Percentiles rank a stretch among this genome's conserved stretches.
phyloP scores from a whole-genome alignment of 2,329 filamentous ascomycete species.

The Monosporascus sp. region DNA sequence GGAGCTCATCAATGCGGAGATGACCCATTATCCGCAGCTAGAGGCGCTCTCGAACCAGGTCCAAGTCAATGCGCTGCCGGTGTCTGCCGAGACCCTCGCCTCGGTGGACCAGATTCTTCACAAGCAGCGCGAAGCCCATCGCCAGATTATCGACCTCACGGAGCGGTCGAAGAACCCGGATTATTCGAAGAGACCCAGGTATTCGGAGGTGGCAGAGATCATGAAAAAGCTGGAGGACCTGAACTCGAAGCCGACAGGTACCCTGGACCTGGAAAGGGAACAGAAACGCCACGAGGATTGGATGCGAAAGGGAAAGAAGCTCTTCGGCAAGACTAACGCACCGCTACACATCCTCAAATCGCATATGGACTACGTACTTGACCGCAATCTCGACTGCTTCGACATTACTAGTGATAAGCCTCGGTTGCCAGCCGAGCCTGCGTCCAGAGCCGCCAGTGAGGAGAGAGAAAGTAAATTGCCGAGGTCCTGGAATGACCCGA shows the following conservation, averaged over 20 bases:
- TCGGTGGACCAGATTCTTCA: conserved; percentile 87
- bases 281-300: conserved; percentile 95
- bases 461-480: conserved; percentile 42
- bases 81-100: conserved; percentile 73
- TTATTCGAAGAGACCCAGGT: conserved; percentile 75
- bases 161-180: conserved; percentile 72
- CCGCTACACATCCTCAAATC: conserved; percentile 91
- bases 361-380: conserved; percentile 89
- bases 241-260: conserved; percentile 87
- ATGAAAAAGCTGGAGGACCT: conserved; percentile 83
- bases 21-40: conserved; percentile 89
- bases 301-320: conserved; percentile 97
- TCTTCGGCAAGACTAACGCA: conserved; percentile 97
- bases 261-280: conserved; percentile 88
- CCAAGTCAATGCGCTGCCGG: conserved; percentile 62
- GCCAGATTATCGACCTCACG: conserved; percentile 77
- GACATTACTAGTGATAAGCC: conserved; percentile 81
- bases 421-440: conserved; percentile 83
- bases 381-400: conserved; percentile 87
- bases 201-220: conserved; percentile 83
- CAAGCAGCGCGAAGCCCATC: conserved; percentile 92
- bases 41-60: conserved; percentile 88
- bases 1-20: conserved; percentile 86
- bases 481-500: conserved; percentile 56
- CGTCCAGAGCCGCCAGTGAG: conserved; percentile 71